Percentiles rank a stretch among this genome's conserved stretches.
phyloP scores from a whole-genome alignment of 106 monocot species.

The Posidonia australis region DNA sequence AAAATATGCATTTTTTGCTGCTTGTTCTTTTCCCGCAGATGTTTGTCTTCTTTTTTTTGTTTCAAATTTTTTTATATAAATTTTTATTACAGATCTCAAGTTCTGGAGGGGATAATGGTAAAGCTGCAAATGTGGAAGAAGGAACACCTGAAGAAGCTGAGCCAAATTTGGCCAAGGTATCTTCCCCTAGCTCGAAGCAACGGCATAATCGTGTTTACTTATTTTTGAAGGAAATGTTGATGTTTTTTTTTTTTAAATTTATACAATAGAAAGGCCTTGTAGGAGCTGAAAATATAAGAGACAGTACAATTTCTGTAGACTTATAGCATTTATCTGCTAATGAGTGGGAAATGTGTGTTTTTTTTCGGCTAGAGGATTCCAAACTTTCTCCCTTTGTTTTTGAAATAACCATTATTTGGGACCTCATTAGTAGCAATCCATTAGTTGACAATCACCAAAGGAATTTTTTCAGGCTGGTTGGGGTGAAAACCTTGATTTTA shows the following conservation, averaged over 20 bases:
- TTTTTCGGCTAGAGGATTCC: too few relatives aligned
- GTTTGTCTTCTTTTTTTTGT: neutral
- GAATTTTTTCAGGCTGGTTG: neutral
- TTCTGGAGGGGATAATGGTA: neutral
- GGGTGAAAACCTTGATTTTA: neutral
- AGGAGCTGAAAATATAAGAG: too few relatives aligned
- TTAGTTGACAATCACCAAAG: neutral
- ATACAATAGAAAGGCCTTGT: too few relatives aligned
- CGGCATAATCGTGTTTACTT: neutral
- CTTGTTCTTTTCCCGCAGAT: neutral
- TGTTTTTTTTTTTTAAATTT: neutral
- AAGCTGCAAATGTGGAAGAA: constrained; percentile 9
- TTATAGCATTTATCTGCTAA: too few relatives aligned
- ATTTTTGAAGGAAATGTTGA: neutral
- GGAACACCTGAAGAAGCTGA: neutral
- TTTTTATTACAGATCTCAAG: constrained; percentile 7
- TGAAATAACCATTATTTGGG: neutral
- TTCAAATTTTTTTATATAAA: neutral
- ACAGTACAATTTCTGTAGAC: too few relatives aligned
- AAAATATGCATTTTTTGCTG: neutral
- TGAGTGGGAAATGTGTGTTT: too few relatives aligned
- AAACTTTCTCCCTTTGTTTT: neutral
- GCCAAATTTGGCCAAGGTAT: constrained; percentile 12
- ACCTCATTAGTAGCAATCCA: neutral
- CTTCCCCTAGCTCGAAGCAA: neutral